A percentile compares a stretch with the other conserved stretches of the same genome.
Evolutionary conservation across 2,329 filamentous ascomycete genomes (phyloP).

Genomic region (Xylaria sp.): DNA sequence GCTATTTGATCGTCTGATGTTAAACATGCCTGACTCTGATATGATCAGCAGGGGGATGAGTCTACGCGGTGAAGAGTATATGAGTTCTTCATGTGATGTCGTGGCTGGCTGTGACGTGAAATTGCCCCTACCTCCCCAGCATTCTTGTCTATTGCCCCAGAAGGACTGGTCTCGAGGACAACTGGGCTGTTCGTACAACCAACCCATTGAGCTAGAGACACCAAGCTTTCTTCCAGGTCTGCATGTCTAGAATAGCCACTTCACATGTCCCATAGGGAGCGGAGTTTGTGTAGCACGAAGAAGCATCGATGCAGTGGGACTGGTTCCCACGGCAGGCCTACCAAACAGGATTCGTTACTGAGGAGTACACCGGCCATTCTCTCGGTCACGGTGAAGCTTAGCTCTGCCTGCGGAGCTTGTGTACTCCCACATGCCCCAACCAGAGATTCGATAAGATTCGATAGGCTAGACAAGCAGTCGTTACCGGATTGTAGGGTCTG

Average conservation of each 20-base stretch:
- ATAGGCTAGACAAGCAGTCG: constrained; percentile 17
- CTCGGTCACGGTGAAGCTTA: constrained; percentile 37
- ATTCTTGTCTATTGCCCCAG: not conserved
- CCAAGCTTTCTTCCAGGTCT: constrained; percentile 35
- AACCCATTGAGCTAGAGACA: constrained; percentile 34
- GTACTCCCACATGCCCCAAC: constrained; percentile 33
- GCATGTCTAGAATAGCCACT: constrained; percentile 42
- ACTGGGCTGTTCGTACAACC: constrained; percentile 28
- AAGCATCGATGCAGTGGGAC: constrained; percentile 39
- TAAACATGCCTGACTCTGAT: not conserved
- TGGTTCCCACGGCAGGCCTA: constrained; percentile 39
- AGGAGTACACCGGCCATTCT: constrained; percentile 41
- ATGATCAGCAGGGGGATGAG: not conserved
- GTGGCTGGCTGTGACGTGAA: not conserved
- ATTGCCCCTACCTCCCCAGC: not conserved
- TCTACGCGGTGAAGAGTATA: not conserved
- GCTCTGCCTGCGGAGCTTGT: constrained; percentile 39
- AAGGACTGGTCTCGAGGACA: constrained; percentile 3
- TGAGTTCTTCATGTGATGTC: not conserved
- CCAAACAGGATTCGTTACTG: constrained; percentile 36
- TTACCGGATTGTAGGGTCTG: constrained; percentile 25
- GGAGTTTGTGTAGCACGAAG: constrained; percentile 49
- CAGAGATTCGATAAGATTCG: constrained; percentile 24
- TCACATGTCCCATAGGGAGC: constrained; percentile 40
- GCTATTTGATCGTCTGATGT: not conserved